Evolutionary conservation across 2,329 filamentous ascomycete species (phyloP).

Genomic region (Tympanopsis confertula): DNA sequence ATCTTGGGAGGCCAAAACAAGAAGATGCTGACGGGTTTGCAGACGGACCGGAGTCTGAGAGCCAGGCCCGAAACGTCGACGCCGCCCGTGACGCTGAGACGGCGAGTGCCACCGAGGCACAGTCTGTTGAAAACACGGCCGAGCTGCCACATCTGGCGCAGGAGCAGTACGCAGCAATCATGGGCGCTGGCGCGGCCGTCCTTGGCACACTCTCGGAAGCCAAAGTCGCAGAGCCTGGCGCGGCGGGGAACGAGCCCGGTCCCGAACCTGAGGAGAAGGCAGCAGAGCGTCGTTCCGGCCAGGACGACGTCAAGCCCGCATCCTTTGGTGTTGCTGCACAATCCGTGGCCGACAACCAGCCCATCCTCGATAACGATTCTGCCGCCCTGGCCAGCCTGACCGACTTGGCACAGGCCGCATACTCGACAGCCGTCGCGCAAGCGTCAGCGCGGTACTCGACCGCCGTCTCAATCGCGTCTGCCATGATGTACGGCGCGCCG

Average conservation of each 20-base stretch:
- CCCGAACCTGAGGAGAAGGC: conserved; percentile 8
- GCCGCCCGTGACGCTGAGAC: too few species aligned
- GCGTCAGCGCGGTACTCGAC: conserved; percentile 60
- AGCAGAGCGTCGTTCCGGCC: conserved; percentile 6
- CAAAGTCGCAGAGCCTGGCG: conserved; percentile 8
- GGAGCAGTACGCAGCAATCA: too few species aligned
- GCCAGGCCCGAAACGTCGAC: too few species aligned
- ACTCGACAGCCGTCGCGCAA: conserved; percentile 50
- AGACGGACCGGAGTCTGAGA: too few species aligned
- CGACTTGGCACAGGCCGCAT: conserved; percentile 40
- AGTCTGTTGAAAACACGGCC: too few species aligned
- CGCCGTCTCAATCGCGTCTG: conserved; percentile 56
- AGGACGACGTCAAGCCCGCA: conserved; percentile 29
- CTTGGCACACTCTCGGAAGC: too few species aligned
- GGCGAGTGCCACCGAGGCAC: too few species aligned
- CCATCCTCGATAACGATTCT: conserved; percentile 36
- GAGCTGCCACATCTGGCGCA: too few species aligned
- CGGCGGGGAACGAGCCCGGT: conserved; percentile 8
- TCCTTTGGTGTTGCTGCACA: conserved; percentile 39
- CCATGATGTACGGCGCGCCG: conserved; percentile 51
- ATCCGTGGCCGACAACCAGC: conserved; percentile 31
- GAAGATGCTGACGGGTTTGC: too few species aligned
- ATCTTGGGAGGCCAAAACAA: too few species aligned
- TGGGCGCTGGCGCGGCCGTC: too few species aligned
- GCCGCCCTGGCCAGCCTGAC: conserved; percentile 26